Base-by-base conservation (phyloP, 169 alveolate species). In the Plasmodium berghei region DNA sequence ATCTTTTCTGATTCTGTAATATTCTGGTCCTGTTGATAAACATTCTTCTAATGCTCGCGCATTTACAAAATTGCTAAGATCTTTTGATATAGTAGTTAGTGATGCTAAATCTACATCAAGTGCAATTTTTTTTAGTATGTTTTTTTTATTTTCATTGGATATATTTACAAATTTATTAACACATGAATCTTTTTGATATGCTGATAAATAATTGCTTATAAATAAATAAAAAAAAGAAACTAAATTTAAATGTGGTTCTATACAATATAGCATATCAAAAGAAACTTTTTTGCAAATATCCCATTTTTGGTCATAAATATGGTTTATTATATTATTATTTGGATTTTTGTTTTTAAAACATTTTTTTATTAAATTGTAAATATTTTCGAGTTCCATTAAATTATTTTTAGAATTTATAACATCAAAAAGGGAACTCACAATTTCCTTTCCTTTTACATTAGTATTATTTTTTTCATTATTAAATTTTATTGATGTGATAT, bases 41-140 rank as follows among this genome's bases (percentile, higher is more conserved):
- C 91, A 86, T 66, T 86, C 91, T 59, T 86, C 91, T 52, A 86
- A 73, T 26, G 91, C 59, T 55, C 62, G 45, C 22, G 91, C 91
- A 52, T 86, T 86, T 5, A 86, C 91, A 58, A 69, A 70, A 54
- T 45, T 61, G 22, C 87, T 34, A 18, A 86, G 24, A 40, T 86
- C 85, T 58, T 72, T 86, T 3, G 91, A 86, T 9, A 86, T 86
- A 9, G 48, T 86, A 16, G 91, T 86, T 40, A 86, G 49, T 1
- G 91, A 86, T 46, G 69, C 6, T 52, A 70, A 59, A 52, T 86
- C 91, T 9, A 66, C 87, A 9, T 70, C 91, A 22, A 10, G 16
- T 0, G 87, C 45, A 0, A 86, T 69, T 20, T 58, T 86, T 18
- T 86, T 86, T 48, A 71, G n/a, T 59, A 86, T 86, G 22, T 86